phyloP scores from a whole-genome alignment of 2,329 filamentous ascomycete species.

The Stagonosporopsis rhizophila region DNA sequence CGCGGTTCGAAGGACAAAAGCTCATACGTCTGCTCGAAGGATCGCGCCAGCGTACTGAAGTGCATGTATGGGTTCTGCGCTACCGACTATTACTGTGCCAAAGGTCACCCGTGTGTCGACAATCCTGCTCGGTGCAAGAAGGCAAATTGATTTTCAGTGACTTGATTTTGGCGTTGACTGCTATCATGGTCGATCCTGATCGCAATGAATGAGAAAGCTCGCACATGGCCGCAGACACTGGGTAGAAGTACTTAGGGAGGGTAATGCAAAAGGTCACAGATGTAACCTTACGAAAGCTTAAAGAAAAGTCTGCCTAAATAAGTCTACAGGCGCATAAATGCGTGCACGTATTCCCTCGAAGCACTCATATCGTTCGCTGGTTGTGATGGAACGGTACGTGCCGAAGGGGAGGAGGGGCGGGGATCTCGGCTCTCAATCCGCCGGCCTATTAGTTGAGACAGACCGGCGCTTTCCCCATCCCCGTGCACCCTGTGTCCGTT shows the following conservation, averaged over 20 bases:
- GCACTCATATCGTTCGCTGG: neutral
- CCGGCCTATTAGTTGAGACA: too few species aligned
- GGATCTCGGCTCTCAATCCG: neutral
- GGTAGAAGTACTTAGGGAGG: neutral
- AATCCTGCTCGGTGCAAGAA: conserved; percentile 11
- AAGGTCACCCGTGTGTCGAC: neutral
- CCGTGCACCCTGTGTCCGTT: too few species aligned
- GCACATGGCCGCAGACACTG: neutral
- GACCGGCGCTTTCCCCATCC: too few species aligned
- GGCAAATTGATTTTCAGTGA: too few species aligned
- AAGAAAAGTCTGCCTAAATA: neutral
- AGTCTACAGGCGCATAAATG: neutral
- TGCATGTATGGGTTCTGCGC: conserved; percentile 9
- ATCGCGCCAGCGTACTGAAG: conserved; percentile 8
- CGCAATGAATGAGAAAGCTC: neutral
- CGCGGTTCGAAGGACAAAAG: neutral
- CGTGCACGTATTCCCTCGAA: neutral
- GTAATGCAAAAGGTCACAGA: neutral
- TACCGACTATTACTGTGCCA: conserved; percentile 8
- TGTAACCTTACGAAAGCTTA: neutral
- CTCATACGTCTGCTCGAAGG: conserved; percentile 1
- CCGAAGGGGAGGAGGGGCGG: neutral
- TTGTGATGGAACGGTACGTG: neutral
- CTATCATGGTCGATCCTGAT: neutral
- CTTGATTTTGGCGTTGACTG: neutral